Evolutionary conservation across 106 monocot species (phyloP).

Genomic region (Platanthera zijinensis): DNA sequence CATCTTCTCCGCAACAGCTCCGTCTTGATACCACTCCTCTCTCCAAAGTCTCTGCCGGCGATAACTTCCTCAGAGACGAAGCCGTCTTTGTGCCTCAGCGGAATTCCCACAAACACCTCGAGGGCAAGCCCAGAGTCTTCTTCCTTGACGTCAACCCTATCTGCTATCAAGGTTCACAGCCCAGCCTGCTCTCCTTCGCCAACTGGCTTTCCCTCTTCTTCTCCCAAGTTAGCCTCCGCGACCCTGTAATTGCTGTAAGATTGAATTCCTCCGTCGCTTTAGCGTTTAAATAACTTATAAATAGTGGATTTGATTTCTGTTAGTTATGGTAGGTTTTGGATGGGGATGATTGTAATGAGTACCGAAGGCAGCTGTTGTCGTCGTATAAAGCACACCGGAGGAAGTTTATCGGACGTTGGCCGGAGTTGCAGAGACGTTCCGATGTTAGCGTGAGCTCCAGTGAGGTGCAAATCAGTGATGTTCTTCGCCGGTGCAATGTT

Average conservation of each 20-base stretch:
- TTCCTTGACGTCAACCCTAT: constrained; percentile 87
- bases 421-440: not conserved
- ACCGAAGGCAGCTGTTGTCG: constrained; percentile 63
- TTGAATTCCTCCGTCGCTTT: not conserved
- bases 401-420: constrained; percentile 9
- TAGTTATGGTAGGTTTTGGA: constrained; percentile 59
- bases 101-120: constrained; percentile 25
- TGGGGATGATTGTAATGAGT: constrained; percentile 79
- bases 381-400: constrained; percentile 85
- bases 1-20: not conserved
- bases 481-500: constrained; percentile 66
- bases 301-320: not conserved
- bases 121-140: constrained; percentile 38
- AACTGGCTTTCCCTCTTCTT: constrained; percentile 82
- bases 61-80: not conserved
- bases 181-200: constrained; percentile 57
- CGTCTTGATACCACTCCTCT: not conserved
- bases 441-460: constrained; percentile 2
- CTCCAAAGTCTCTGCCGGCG: not conserved
- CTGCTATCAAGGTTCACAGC: constrained; percentile 61
- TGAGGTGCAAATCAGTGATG: constrained; percentile 36
- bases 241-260: constrained; percentile 80
- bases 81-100: not conserved
- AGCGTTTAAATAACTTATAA: not conserved
- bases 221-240: constrained; percentile 50